phyloP scores from a whole-genome alignment of 208 protist species.

The Trypanosoma melophagium region DNA sequence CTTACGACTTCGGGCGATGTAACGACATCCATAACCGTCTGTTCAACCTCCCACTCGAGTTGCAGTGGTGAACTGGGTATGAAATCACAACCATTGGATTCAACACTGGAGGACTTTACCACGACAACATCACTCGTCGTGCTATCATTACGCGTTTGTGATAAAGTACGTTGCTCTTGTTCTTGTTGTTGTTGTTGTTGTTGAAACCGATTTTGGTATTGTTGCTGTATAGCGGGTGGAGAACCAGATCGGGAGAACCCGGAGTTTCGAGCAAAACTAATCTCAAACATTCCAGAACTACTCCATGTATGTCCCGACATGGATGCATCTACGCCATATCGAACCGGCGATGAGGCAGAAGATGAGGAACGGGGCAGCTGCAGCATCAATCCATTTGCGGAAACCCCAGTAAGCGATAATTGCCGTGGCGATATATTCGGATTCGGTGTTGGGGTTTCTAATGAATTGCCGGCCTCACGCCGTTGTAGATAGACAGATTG shows the following conservation, averaged over 20 bases:
- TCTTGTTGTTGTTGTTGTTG: not conserved
- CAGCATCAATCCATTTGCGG: no score
- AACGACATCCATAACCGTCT: no score
- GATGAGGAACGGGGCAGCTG: no score
- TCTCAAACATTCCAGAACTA: not conserved
- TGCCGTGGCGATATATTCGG: no score
- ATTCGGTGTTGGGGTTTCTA: slow-evolving; percentile 1
- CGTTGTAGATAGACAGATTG: slow-evolving; percentile 15
- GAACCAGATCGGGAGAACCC: no score
- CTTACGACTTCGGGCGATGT: not conserved
- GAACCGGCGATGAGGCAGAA: not conserved
- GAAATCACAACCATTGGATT: no score
- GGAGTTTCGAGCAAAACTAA: slow-evolving; percentile 1
- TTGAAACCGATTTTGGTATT: not conserved
- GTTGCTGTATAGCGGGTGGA: not conserved
- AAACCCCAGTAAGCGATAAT: no score
- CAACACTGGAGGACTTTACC: not conserved
- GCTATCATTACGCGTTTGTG: not conserved
- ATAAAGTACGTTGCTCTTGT: no score
- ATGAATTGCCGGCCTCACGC: slow-evolving; percentile 20
- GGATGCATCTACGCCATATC: not conserved
- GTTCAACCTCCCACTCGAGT: no score
- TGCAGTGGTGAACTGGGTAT: no score
- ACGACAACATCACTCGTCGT: slow-evolving; percentile 11
- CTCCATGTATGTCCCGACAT: not conserved